Percentiles rank a stretch among this genome's conserved stretches.
phyloP scores from a whole-genome alignment of 1,284 basidiomycete species.

The Pterula multifida region DNA sequence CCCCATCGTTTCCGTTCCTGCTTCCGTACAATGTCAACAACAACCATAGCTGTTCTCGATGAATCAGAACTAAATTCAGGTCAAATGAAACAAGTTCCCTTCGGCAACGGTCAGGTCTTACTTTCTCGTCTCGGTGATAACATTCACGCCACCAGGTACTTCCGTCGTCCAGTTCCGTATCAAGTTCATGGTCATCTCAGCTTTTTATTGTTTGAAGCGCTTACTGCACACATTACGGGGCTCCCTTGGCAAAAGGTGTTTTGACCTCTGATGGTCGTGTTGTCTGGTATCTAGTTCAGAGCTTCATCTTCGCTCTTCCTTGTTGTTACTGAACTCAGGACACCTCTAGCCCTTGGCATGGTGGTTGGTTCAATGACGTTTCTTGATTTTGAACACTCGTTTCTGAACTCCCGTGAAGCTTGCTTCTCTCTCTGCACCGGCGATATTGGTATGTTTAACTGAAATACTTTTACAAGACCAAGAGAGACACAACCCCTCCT shows the following conservation, averaged over 20 bases:
- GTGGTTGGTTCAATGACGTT: slow-evolving; percentile 36
- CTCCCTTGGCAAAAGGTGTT: slow-evolving; percentile 75
- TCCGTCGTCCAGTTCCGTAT: neutral
- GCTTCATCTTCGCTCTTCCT: slow-evolving; percentile 2
- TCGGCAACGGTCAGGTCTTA: slow-evolving; percentile 73
- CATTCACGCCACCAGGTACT: slow-evolving; percentile 47
- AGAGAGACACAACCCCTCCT: too few species aligned
- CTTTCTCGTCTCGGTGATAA: slow-evolving; percentile 69
- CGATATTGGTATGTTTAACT: slow-evolving; percentile 45
- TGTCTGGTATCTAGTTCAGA: slow-evolving; percentile 46
- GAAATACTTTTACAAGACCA: too few species aligned
- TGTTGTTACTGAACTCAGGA: neutral
- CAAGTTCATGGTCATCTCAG: neutral
- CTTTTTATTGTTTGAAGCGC: slow-evolving; percentile 29
- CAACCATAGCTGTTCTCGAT: slow-evolving; percentile 55
- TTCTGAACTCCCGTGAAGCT: slow-evolving; percentile 30
- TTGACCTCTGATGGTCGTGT: slow-evolving; percentile 71
- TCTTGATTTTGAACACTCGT: neutral
- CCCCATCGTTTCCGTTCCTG: neutral
- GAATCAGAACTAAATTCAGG: slow-evolving; percentile 63
- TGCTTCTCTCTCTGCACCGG: slow-evolving; percentile 82
- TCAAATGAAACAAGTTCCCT: slow-evolving; percentile 78
- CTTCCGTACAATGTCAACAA: slow-evolving; percentile 24
- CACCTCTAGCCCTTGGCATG: slow-evolving; percentile 70
- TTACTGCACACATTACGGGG: slow-evolving; percentile 85